phyloP scores from a whole-genome alignment of 768 basidiomycete species.

The Hemileccinum impolitum region DNA sequence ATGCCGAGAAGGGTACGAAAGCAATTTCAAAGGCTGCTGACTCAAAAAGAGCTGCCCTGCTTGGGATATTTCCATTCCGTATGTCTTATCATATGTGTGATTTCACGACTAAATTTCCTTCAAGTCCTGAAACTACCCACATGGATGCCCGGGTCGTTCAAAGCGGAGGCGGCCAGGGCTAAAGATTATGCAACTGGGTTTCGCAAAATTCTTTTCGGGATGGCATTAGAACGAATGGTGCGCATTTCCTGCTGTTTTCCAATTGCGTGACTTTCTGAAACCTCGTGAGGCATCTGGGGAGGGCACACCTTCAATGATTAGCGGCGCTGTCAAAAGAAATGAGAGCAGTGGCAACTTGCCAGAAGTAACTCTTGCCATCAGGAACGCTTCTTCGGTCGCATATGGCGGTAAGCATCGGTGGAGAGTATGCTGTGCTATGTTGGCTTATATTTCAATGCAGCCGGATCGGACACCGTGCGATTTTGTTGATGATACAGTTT shows the following conservation, averaged over 20 bases:
- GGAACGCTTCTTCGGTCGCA: slow-evolving; percentile 20
- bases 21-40: slow-evolving; percentile 15
- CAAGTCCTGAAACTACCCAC: slow-evolving; percentile 23
- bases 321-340: slow-evolving; percentile 18
- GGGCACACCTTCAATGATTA: slow-evolving; percentile 20
- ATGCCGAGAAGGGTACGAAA: slow-evolving; percentile 15
- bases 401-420: slow-evolving; percentile 18
- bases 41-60: slow-evolving; percentile 20
- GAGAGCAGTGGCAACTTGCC: slow-evolving; percentile 15
- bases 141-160: slow-evolving; percentile 26
- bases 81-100: slow-evolving; percentile 1
- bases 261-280: not conserved
- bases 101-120: not conserved
- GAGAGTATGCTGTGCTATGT: not conserved
- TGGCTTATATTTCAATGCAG: slow-evolving; percentile 12
- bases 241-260: not conserved
- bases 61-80: slow-evolving; percentile 27
- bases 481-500: not conserved
- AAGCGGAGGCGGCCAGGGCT: slow-evolving; percentile 16
- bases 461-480: slow-evolving; percentile 27
- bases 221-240: slow-evolving; percentile 24
- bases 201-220: slow-evolving; percentile 17
- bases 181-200: slow-evolving; percentile 18
- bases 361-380: slow-evolving; percentile 19
- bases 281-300: slow-evolving; percentile 14